Conservation (phyloP, 768 basidiomycete species). For the Lanmaoa rubissima region DNA sequence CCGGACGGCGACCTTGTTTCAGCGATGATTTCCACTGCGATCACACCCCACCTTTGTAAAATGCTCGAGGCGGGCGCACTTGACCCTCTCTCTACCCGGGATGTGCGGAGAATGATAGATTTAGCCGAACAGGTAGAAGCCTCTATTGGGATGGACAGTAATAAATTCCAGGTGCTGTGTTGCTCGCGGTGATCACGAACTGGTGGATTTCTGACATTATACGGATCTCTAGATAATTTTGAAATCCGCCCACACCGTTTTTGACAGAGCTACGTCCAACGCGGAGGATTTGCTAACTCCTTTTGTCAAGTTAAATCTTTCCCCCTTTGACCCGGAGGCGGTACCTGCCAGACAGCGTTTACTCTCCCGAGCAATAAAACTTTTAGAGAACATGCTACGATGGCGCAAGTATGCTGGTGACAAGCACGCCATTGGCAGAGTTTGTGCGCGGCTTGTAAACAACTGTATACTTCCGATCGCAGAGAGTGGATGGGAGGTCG, state of each 20-base stretch:
- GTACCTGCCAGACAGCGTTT: conserved; percentile 71
- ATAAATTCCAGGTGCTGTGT: conserved; percentile 58
- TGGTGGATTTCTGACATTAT: conserved; percentile 10
- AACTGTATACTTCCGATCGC: conserved; percentile 64
- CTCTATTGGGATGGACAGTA: conserved; percentile 60
- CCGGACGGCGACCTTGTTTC: conserved; percentile 86
- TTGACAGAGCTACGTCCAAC: conserved; percentile 55
- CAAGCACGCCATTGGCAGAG: conserved; percentile 50
- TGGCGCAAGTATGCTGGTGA: conserved; percentile 77
- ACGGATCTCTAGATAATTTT: conserved; percentile 47
- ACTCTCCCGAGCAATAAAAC: conserved; percentile 63
- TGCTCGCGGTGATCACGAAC: background rate
- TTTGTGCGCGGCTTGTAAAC: conserved; percentile 56
- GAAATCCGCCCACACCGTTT: conserved; percentile 50
- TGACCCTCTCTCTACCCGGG: conserved; percentile 72
- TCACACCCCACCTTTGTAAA: conserved; percentile 73
- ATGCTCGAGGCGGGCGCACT: conserved; percentile 77
- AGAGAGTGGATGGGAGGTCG: conserved; percentile 82
- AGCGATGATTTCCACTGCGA: conserved; percentile 81
- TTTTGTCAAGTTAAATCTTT: conserved; percentile 41
- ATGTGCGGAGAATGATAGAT: conserved; percentile 65
- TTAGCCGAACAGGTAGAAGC: conserved; percentile 79
- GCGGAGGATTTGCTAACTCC: conserved; percentile 49
- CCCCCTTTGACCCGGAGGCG: conserved; percentile 73
- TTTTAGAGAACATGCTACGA: conserved; percentile 67